Evolutionary conservation across 352 stramenopile genomes (phyloP), one percentile per base, ranked within the genome.

Genomic region (Nothophytophthora sp.): DNA sequence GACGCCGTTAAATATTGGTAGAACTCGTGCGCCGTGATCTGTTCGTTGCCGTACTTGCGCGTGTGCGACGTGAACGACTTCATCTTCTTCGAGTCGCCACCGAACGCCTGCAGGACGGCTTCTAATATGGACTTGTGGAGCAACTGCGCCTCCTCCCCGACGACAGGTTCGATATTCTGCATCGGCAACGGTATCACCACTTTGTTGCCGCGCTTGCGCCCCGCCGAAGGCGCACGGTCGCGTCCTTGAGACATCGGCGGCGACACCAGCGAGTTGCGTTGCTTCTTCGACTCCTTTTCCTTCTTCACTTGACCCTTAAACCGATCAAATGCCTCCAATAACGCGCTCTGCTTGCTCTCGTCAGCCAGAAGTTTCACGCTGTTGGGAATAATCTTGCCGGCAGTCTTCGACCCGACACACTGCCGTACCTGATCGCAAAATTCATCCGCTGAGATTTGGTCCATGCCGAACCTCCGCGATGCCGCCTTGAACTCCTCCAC

Each of bases 1-100:
- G 85, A 91, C 23, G 76, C 74, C 36, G 81, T 93, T 79, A 95
- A 84, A 84, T 95, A 95, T 55, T 90, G 78, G 67, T 95, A 95
- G 61, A 92, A 95, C 45, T 95, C 82, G 24, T 85, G 75, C 7
- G 85, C 85, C n/a, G 80, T 85, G 60, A 95, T 86, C 59, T 92
- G 78, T 49, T 95, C 81, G 40, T 73, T 83, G 48, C 85, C 85
- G 47, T 90, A 95, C 50, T 93, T 92, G 49, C 85, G 85, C 27
- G 85, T 83, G 40, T 90, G 88, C 27, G 74, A 83, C 24, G 82
- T 93, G 43, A 95, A 95, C 23, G 73, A 69, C 52, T 95, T 93
- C 79, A 95, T 91, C 53, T 89, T 88, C 70, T 90, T 90, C 12
- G 73, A 19, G 44, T 95, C 85, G 15, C 82, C 82, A 36, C 67